Conservation (phyloP, 331 rosid genomes). For the Saraca asoca region DNA sequence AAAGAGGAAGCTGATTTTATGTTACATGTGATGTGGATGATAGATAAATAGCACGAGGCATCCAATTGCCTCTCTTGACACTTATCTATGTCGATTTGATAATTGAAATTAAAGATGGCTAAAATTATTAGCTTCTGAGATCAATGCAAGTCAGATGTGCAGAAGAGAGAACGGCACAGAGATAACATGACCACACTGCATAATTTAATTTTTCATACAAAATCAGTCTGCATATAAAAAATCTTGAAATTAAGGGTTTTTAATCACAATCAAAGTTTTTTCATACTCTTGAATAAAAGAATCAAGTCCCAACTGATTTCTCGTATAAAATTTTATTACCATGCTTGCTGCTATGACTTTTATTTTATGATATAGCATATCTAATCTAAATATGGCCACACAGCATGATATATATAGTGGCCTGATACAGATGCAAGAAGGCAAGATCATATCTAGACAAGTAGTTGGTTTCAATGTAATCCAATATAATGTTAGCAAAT, state of each 20-base stretch:
- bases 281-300: background rate
- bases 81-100: background rate
- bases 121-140: no score
- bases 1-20: background rate
- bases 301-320: background rate
- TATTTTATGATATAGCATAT: background rate
- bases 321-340: background rate
- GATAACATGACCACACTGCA: constrained; percentile 15
- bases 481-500: background rate
- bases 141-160: constrained; percentile 12
- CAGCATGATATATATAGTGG: background rate
- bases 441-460: background rate
- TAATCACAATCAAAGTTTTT: no score
- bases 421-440: background rate
- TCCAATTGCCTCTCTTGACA: background rate
- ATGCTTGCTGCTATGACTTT: background rate
- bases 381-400: background rate
- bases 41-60: background rate
- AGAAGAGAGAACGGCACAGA: background rate
- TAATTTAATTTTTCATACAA: background rate
- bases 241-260: background rate
- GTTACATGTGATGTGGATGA: constrained; percentile 12
- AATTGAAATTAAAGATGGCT: background rate
- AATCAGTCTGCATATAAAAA: background rate
- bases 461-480: background rate